Evolutionary conservation across 179 eudicot species (phyloP).

Genomic region (Amaranthus tricolor): DNA sequence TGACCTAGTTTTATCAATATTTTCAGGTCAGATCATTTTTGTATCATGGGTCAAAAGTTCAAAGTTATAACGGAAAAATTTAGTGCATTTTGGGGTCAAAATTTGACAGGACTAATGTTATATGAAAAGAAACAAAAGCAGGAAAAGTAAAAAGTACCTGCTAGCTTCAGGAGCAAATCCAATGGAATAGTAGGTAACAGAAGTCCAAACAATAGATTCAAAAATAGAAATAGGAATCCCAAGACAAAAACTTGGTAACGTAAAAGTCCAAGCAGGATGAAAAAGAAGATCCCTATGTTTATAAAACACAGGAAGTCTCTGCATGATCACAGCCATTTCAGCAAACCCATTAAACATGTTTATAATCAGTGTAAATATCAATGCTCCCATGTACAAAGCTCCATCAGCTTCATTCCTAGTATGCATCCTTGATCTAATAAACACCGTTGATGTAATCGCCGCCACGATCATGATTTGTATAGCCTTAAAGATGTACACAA

Average conservation of each 20-base stretch:
- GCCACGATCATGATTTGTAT: constrained; percentile 85
- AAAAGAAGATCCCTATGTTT: constrained; percentile 92
- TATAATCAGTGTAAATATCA: constrained; percentile 58
- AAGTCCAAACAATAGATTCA: constrained; percentile 69
- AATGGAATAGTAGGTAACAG: constrained; percentile 74
- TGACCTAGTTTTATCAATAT: too few species aligned
- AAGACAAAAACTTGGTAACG: constrained; percentile 78
- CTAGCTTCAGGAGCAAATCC: constrained; percentile 92
- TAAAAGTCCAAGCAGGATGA: constrained; percentile 85
- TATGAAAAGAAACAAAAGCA: too few species aligned
- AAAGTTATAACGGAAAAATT: too few species aligned
- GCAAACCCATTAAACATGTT: constrained; percentile 94
- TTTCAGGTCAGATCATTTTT: too few species aligned
- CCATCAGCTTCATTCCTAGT: constrained; percentile 68
- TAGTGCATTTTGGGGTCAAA: too few species aligned
- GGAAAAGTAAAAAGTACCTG: constrained; percentile 38
- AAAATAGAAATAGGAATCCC: constrained; percentile 74
- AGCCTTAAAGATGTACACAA: constrained; percentile 79
- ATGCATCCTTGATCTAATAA: constrained; percentile 61
- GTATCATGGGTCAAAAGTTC: too few species aligned
- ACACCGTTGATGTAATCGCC: constrained; percentile 68
- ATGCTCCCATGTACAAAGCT: constrained; percentile 70
- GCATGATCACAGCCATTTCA: constrained; percentile 68
- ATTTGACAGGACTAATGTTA: too few species aligned
- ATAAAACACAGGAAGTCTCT: constrained; percentile 86